phyloP scores from a whole-genome alignment of 2,329 filamentous ascomycete genomes.

The Leptographium procerum region DNA sequence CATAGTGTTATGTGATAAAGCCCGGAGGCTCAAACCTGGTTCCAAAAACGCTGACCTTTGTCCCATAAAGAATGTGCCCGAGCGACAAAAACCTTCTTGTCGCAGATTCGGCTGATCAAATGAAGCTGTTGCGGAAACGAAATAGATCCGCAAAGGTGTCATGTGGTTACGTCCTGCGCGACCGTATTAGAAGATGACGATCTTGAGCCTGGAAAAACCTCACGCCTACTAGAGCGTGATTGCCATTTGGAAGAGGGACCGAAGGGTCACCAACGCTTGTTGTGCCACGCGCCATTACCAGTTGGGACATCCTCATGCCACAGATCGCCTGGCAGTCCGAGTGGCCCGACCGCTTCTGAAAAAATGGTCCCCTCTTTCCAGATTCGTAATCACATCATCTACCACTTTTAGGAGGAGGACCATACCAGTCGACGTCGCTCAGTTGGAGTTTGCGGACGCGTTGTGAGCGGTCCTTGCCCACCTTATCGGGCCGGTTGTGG shows the following conservation, averaged over 20 bases:
- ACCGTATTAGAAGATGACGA: neutral
- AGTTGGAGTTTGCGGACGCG: slow-evolving; percentile 84
- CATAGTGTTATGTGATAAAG: neutral
- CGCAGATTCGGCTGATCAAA: neutral
- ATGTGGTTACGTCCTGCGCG: neutral
- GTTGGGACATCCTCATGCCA: neutral
- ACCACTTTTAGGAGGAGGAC: neutral
- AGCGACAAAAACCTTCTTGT: neutral
- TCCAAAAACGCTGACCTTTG: neutral
- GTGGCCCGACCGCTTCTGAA: neutral
- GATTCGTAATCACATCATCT: neutral
- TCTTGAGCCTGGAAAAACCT: neutral
- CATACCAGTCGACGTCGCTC: slow-evolving; percentile 94
- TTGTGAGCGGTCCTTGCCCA: slow-evolving; percentile 58
- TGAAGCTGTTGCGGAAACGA: neutral
- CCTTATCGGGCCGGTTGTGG: slow-evolving; percentile 45
- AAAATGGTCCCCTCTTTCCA: neutral
- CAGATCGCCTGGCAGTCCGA: neutral
- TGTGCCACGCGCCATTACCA: neutral
- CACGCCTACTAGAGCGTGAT: neutral
- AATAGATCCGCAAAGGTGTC: neutral
- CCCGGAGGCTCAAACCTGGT: neutral
- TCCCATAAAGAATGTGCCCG: neutral
- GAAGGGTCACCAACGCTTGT: neutral
- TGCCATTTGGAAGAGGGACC: neutral